Conservation (phyloP, 2,329 filamentous ascomycete species). For the Aureobasidium melanogenum region DNA sequence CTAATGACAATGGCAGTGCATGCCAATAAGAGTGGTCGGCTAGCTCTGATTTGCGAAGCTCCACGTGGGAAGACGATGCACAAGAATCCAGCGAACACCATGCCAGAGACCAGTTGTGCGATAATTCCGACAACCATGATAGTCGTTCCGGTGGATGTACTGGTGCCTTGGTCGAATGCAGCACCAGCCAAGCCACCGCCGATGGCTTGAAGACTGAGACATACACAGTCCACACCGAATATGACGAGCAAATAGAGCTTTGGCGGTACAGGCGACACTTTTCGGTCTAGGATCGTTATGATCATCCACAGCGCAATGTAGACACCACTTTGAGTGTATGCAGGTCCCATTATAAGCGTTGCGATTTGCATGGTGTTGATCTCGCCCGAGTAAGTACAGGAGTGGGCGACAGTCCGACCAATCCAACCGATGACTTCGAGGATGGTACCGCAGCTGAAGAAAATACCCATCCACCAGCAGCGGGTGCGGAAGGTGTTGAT, state of each 20-base stretch:
- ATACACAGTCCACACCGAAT: conserved; percentile 1
- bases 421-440: conserved; percentile 6
- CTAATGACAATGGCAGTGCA: conserved; percentile 4
- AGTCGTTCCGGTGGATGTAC: conserved; percentile 1
- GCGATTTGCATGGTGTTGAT: conserved; percentile 9
- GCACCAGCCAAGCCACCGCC: conserved; percentile 4
- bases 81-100: background rate
- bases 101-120: background rate
- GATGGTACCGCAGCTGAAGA: background rate
- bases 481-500: background rate
- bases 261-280: background rate
- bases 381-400: background rate
- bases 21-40: background rate
- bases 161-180: conserved; percentile 1
- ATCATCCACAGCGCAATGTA: conserved; percentile 9
- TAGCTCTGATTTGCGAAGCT: background rate
- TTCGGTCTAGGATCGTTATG: background rate
- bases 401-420: conserved; percentile 1
- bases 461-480: conserved; percentile 4
- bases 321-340: conserved; percentile 5
- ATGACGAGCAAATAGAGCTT: background rate
- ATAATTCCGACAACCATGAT: conserved; percentile 9
- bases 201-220: conserved; percentile 4
- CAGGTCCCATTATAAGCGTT: conserved; percentile 6
- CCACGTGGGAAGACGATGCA: background rate